These are phyloP conservation scores for Aspergillus novofumigatus DNA, from an alignment of 2,329 filamentous ascomycete species.

Conservation along the genomic window DNA sequence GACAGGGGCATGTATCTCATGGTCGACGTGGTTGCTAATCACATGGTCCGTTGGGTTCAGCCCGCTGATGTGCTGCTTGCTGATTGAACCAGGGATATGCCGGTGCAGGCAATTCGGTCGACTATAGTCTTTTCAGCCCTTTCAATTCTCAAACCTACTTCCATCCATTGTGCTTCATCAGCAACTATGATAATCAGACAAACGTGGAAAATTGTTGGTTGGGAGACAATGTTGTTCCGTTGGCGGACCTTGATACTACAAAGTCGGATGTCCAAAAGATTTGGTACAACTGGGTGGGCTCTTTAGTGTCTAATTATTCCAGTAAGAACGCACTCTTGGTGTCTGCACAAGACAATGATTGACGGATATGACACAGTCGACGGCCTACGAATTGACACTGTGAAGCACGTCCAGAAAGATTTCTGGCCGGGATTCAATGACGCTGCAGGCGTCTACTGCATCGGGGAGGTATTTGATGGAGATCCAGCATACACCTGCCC, in stretches of 20 bases:
- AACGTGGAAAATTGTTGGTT: slow-evolving; percentile 50
- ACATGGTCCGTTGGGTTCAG: slow-evolving; percentile 37
- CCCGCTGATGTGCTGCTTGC: background rate
- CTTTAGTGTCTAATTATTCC: slow-evolving; percentile 56
- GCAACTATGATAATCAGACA: slow-evolving; percentile 50
- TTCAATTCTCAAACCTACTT: slow-evolving; percentile 58
- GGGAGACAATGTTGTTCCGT: slow-evolving; percentile 50
- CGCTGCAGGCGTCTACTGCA: slow-evolving; percentile 44
- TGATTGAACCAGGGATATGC: slow-evolving; percentile 40
- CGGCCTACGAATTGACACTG: slow-evolving; percentile 51
- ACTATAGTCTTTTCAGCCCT: slow-evolving; percentile 51
- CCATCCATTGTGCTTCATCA: slow-evolving; percentile 55
- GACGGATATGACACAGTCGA: slow-evolving; percentile 34
- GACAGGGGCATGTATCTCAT: slow-evolving; percentile 57
- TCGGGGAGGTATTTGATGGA: slow-evolving; percentile 46
- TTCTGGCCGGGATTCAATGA: slow-evolving; percentile 43
- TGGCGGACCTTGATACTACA: slow-evolving; percentile 61
- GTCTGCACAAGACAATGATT: background rate
- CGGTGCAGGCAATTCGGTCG: slow-evolving; percentile 45
- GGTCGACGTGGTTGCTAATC: slow-evolving; percentile 58
- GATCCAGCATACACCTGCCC: slow-evolving; percentile 39
- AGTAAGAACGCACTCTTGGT: slow-evolving; percentile 43
- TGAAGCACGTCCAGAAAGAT: slow-evolving; percentile 44
- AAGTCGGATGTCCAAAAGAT: slow-evolving; percentile 45
- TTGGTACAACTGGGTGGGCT: slow-evolving; percentile 57